Base-by-base conservation (phyloP, 208 protist genomes). In the Trypanosoma congolense region DNA sequence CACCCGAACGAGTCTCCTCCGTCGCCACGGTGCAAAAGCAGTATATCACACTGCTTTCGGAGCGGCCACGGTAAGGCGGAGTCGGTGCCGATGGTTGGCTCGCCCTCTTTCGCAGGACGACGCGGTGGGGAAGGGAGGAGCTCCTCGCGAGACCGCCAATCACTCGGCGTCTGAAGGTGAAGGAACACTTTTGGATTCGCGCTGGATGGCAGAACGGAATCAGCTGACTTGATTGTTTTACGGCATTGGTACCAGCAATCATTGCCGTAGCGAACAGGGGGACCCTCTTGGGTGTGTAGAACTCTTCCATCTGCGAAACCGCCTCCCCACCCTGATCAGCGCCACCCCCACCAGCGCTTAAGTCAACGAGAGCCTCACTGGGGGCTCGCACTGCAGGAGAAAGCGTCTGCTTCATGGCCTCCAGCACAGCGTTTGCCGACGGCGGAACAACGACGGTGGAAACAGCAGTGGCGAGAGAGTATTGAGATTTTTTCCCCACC, bases 171-270 rank as follows among this genome's bases (percentile, higher is more conserved):
- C 73, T 65, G 50, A 96, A 90, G 18, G 80, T 87, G 46, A 97
- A 85, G 55, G 89, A 87, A 71, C 88, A 96, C 33, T 77, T 77
- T 47, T 93, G 81, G 52, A 98, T 87, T 8, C 78, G 72, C 1
- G 96, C 61, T 3, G 93, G 85, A 69, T 98, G 96, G 66, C 96
- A 98, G 44, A 98, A 96, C 1, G 96, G 96, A 21, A 98, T 90
- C 36, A 98, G 61, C 36, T 89, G 81, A 51, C 72, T 80, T 14
- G 91, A 81, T 43, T 89, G 84, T 74, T 98, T 98, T 12, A 92
- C 95, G 0, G 87, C 96, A 76, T 95, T 95, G 5, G 91, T 97
- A 41, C 91, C 93, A 1, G 92, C 91, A 56, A 93, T 86, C 5
- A 90, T 80, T 12, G 87, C 87, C 1, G 87, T 93, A 26, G 87